Evolutionary conservation across 1,284 basidiomycete genomes (phyloP), one percentile per base, ranked within the genome.

Genomic region (Tilletia setariae): DNA sequence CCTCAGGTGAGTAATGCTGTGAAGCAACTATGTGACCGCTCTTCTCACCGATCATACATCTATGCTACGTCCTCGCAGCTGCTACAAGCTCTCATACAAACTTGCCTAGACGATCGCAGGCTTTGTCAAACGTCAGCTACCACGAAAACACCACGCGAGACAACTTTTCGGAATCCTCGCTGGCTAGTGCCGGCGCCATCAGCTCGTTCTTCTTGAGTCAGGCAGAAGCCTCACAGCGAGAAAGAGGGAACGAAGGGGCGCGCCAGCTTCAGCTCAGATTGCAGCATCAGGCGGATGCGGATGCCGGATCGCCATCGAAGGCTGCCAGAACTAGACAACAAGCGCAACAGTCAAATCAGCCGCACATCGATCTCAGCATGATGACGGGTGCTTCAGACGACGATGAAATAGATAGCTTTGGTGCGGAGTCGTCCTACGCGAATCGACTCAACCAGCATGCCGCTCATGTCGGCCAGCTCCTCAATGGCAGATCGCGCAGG

Each of bases 371-470:
- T 61, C 56, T 61, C 30, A 61, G 56, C 28, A 30, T 35, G 25
- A 25, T 61, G 2, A 61, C 56, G 6, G 32, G 32, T 61, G 56
- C 56, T 13, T 61, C 56, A 61, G 56, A 61, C 30, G 56, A 61
- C 2, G 56, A 32, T 30, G 56, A 61, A 2, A 30, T 32, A 13
- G 51, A 25, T 53, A 35, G 25, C 28, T 61, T 61, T 40, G 32
- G 30, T 16, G 16, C 13, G 3, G 56, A 61, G 35, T 25, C 32
- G 16, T 28, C 28, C 2, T 61, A 61, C n/a, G 56, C 56, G 2
- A 61, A 35, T 40, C 28, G 56, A 13, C 30, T 61, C 7, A 30
- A 61, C 32, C 30, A 25, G 6, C 35, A 25, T 19, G 56, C 56
- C 1, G 28, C 28, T 15, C 56, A 61, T n/a, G 32, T 61, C 2